Evolutionary conservation across 2,329 filamentous ascomycete species (phyloP), one percentile per base, ranked within the genome.

Genomic region (Sarocladium kiliense): DNA sequence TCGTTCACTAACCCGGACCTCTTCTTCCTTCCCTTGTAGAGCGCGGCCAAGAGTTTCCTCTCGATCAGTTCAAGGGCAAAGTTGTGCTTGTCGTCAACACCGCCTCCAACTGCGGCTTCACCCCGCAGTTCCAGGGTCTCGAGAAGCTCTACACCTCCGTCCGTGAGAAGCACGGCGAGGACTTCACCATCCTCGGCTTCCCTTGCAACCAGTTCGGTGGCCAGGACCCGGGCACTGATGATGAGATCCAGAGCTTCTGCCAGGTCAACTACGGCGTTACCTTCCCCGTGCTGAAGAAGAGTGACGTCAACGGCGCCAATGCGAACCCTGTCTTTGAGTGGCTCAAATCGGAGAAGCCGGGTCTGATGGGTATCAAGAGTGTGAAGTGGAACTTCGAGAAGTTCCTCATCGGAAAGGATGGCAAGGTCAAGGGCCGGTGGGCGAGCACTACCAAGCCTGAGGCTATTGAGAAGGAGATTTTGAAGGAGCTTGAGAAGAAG

Each of bases 341-440:
- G 82, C 72, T 88, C 66, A 88, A 87, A 78, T 71, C 74, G 42
- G 75, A 86, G 73, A 87, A 91, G 78, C 82, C 93, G 1, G 92
- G 94, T 21, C 66, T 97, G 55, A 75, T 97, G 75, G 94, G 94
- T 19, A 71, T 97, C 67, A 93, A 95, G 86, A 75, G 86, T 59
- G 80, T 99, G 65, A 97, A 97, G 87, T 99, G 94, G 94, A 99
- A 99, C 77, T 99, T 97, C 77, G 94, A 99, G 74, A 99, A 99
- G 83, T 99, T 97, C 75, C 76, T 99, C 60, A 78, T 99, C 61
- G 88, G 87, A 58, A 82, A 84, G 59, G 91, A 97, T 71, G 94
- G 94, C 25, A 81, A 87, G 74, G 91, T 97, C 63, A 88, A 89
- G 74, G 81, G 81, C 26, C 79, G 94, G 61, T 99, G 91, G 91